These are phyloP conservation scores for Aspergillus neotritici DNA, from an alignment of 2,329 filamentous ascomycete species.

Conservation along the genomic window DNA sequence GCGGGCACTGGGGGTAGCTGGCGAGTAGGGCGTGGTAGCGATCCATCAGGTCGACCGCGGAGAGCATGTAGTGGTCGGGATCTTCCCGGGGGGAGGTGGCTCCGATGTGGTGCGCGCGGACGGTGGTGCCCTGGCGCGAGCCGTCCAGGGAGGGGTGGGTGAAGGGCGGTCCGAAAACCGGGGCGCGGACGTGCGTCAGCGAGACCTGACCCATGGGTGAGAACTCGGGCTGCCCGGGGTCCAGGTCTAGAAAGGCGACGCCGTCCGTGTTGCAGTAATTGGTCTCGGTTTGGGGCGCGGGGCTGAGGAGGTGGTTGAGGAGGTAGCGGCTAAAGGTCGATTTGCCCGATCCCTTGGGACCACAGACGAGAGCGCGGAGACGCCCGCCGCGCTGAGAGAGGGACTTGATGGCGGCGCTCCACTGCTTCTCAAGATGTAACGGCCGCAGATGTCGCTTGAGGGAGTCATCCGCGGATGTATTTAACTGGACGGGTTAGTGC, in stretches of 20 bases:
- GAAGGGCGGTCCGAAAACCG: conserved; percentile 53
- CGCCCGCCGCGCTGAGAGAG: conserved; percentile 37
- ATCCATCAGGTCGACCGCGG: conserved; percentile 48
- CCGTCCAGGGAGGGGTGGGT: conserved; percentile 44
- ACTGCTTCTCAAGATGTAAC: conserved; percentile 41
- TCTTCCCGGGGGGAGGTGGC: conserved; percentile 51
- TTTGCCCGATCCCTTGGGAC: conserved; percentile 54
- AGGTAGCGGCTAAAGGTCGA: conserved; percentile 55
- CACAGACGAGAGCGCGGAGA: conserved; percentile 47
- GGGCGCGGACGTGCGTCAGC: conserved; percentile 46
- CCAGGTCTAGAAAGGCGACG: conserved; percentile 54
- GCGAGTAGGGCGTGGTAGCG: conserved; percentile 42
- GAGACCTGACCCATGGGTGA: conserved; percentile 55
- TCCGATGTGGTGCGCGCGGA: conserved; percentile 52
- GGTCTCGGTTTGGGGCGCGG: conserved; percentile 29
- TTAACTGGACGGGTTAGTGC: conserved; percentile 29
- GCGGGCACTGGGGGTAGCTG: conserved; percentile 40
- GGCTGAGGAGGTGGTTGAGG: conserved; percentile 49
- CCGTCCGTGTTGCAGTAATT: conserved; percentile 31
- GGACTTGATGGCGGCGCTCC: conserved; percentile 41
- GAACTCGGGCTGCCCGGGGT: conserved; percentile 56
- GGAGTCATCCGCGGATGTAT: conserved; percentile 39
- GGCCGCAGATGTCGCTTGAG: conserved; percentile 38
- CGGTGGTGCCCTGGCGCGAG: conserved; percentile 31
- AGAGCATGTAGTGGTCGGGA: conserved; percentile 51